Evolutionary conservation across 352 stramenopile species (phyloP).

Genomic region (Peronospora farinosa): DNA sequence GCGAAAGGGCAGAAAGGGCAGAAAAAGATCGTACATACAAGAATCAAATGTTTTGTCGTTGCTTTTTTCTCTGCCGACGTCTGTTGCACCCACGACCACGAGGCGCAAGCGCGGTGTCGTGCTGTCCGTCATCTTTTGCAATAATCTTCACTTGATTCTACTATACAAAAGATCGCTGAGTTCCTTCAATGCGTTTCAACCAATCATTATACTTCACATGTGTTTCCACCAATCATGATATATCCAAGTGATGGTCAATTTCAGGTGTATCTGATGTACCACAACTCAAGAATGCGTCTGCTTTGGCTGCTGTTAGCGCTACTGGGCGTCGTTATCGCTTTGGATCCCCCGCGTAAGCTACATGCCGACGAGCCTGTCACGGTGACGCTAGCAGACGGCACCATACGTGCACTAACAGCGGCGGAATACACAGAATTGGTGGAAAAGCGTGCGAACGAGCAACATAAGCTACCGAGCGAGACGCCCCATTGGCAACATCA

Average conservation of each 20-base stretch:
- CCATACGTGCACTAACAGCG: constrained; percentile 38
- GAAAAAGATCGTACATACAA: constrained; percentile 17
- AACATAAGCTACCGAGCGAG: constrained; percentile 1
- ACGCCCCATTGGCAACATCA: constrained; percentile 20
- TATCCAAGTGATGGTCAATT: constrained; percentile 16
- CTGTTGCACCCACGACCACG: constrained; percentile 28
- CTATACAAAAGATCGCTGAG: constrained; percentile 28
- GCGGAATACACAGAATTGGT: constrained; percentile 39
- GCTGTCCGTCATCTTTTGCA: constrained; percentile 17
- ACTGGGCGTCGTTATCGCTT: constrained; percentile 3
- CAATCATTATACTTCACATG: too few relatives aligned
- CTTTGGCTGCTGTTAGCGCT: neutral
- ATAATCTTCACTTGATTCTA: neutral
- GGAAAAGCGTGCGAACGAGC: constrained; percentile 27
- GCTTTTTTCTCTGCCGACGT: constrained; percentile 22
- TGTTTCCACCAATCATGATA: constrained; percentile 9
- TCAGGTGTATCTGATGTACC: constrained; percentile 13
- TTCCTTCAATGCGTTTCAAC: constrained; percentile 16
- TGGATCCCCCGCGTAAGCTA: constrained; percentile 21
- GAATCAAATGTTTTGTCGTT: constrained; percentile 18
- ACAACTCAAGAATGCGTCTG: neutral
- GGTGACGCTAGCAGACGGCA: constrained; percentile 39
- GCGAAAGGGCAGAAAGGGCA: neutral
- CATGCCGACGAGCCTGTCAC: constrained; percentile 24
- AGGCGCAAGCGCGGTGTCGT: constrained; percentile 39